Percentiles rank a stretch among this genome's conserved stretches.
Conservation (phyloP, 192 early-diverging fungal species). For the Podila clonocystis region DNA sequence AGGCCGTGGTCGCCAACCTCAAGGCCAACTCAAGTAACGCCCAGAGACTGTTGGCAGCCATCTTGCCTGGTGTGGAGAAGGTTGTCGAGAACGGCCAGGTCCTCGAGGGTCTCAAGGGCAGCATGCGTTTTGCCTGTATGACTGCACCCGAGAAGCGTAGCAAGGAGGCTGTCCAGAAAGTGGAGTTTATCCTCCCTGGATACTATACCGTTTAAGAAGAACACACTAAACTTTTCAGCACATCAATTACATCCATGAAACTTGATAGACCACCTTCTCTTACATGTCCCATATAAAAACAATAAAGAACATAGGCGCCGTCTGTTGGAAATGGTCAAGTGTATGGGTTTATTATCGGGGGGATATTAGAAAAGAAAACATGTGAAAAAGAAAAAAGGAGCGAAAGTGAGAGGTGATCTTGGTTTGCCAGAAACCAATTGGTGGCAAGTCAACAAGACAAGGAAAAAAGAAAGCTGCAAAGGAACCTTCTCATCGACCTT, state of each 20-base stretch:
- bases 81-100: constrained; percentile 64
- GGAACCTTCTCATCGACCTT: background rate
- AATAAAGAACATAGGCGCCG: background rate
- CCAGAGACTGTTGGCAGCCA: constrained; percentile 75
- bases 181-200: constrained; percentile 87
- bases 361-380: constrained; percentile 1
- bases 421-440: constrained; percentile 1
- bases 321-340: background rate
- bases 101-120: constrained; percentile 75
- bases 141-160: constrained; percentile 80
- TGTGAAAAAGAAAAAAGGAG: background rate
- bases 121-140: constrained; percentile 88
- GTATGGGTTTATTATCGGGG: too few relatives aligned
- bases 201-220: constrained; percentile 62
- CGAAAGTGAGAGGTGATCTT: background rate
- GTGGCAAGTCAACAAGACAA: background rate
- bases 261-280: too few relatives aligned
- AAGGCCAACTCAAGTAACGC: constrained; percentile 86
- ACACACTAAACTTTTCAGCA: too few relatives aligned
- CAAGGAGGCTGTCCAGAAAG: constrained; percentile 74
- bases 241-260: too few relatives aligned
- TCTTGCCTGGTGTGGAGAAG: constrained; percentile 81
- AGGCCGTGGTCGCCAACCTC: constrained; percentile 89
- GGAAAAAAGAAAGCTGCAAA: background rate
- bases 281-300: background rate